Evolutionary conservation across 306 rosid genomes (phyloP).

Genomic region (Datisca glomerata): DNA sequence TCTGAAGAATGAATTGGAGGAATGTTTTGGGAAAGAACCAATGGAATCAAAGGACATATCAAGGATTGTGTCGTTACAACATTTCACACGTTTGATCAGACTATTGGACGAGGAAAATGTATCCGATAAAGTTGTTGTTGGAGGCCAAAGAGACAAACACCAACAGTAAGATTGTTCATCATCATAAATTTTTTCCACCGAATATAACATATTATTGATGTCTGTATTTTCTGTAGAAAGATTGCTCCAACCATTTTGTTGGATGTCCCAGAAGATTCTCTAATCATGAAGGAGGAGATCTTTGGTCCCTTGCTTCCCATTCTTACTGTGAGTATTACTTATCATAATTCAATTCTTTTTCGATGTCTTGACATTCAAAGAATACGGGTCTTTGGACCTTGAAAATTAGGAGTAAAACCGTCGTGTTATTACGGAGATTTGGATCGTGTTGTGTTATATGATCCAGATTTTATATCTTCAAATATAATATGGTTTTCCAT

Average conservation of each 20-base stretch:
- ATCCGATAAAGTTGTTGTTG: conserved; percentile 52
- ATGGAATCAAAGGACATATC: conserved; percentile 52
- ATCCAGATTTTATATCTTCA: no score
- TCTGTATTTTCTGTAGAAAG: conserved; percentile 30
- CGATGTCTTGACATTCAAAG: no score
- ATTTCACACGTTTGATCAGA: conserved; percentile 41
- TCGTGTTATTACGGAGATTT: no score
- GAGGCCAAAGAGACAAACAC: conserved; percentile 63
- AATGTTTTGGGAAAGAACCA: conserved; percentile 45
- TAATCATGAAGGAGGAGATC: conserved; percentile 74
- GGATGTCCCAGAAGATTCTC: conserved; percentile 55
- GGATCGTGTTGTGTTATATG: no score
- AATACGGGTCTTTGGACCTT: no score
- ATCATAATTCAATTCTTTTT: no score
- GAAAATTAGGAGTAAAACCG: no score
- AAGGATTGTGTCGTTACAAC: conserved; percentile 49
- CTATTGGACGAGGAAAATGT: conserved; percentile 58
- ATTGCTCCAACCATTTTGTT: conserved; percentile 69
- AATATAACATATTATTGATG: not conserved
- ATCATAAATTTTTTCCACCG: not conserved
- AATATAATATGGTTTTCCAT: no score
- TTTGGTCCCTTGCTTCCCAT: conserved; percentile 75
- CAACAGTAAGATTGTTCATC: conserved; percentile 33
- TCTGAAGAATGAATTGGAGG: conserved; percentile 35
- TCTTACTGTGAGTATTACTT: conserved; percentile 52